phyloP scores from a whole-genome alignment of 2,329 filamentous ascomycete species.

The Lojkania enalia region DNA sequence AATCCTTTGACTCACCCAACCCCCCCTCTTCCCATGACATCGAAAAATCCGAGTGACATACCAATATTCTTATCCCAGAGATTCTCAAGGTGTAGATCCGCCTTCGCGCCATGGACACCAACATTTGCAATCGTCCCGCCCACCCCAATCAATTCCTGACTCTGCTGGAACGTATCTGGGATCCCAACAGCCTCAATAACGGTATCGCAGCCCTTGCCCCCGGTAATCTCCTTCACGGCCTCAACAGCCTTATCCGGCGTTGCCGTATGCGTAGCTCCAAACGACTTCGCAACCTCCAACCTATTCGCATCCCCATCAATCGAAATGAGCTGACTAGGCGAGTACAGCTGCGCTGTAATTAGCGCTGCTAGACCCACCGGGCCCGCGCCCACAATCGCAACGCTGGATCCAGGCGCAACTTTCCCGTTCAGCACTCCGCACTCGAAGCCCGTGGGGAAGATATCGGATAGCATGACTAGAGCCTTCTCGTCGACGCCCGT shows the following conservation, averaged over 20 bases:
- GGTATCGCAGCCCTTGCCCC: constrained; percentile 58
- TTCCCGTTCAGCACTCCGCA: constrained; percentile 57
- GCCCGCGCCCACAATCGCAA: constrained; percentile 60
- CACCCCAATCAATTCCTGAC: constrained; percentile 57
- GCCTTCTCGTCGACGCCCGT: constrained; percentile 47
- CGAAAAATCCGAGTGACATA: too few species aligned
- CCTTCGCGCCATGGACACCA: constrained; percentile 61
- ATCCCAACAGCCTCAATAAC: constrained; percentile 63
- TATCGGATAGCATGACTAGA: constrained; percentile 59
- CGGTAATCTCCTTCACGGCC: constrained; percentile 50
- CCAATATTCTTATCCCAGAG: too few species aligned
- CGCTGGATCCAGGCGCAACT: constrained; percentile 56
- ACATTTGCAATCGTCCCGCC: constrained; percentile 62
- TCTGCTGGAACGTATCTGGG: constrained; percentile 57
- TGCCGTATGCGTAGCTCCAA: constrained; percentile 54
- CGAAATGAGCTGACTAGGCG: constrained; percentile 55
- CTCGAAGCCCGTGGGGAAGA: constrained; percentile 61
- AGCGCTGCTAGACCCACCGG: constrained; percentile 60
- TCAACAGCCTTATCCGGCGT: constrained; percentile 40
- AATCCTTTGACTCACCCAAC: too few species aligned
- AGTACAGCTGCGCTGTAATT: constrained; percentile 60
- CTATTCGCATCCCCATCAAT: constrained; percentile 57
- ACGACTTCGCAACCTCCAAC: constrained; percentile 50
- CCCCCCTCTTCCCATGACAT: too few species aligned
- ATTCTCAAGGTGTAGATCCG: constrained; percentile 57